Evolutionary conservation across 352 stramenopile species (phyloP).

Genomic region (Phytophthora aleatoria): DNA sequence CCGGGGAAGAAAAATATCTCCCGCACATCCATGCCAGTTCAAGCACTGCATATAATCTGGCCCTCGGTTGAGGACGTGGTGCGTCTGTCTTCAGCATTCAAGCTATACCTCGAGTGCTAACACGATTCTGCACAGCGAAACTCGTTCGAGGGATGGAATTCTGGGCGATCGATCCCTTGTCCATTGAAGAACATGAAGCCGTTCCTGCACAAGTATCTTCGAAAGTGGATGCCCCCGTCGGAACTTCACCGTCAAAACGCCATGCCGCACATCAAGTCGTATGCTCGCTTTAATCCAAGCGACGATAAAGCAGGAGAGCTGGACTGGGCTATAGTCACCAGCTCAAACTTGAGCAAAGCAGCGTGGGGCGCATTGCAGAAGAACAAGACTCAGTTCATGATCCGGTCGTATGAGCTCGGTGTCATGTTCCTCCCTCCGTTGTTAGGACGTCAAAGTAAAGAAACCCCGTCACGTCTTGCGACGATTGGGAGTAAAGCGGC

Average conservation of each 20-base stretch:
- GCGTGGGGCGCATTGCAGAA: slow-evolving; percentile 82
- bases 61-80: slow-evolving; percentile 82
- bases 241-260: slow-evolving; percentile 69
- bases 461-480: slow-evolving; percentile 24
- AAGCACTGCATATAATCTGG: slow-evolving; percentile 81
- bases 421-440: slow-evolving; percentile 70
- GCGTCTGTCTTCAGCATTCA: slow-evolving; percentile 11
- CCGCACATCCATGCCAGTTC: slow-evolving; percentile 40
- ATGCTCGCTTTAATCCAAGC: slow-evolving; percentile 61
- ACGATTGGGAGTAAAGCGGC: slow-evolving; percentile 43
- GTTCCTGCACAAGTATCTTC: slow-evolving; percentile 85
- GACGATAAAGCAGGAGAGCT: slow-evolving; percentile 34
- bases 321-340: slow-evolving; percentile 82
- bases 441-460: slow-evolving; percentile 10
- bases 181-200: slow-evolving; percentile 87
- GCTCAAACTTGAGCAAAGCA: slow-evolving; percentile 84
- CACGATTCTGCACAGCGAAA: slow-evolving; percentile 53
- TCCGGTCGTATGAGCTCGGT: slow-evolving; percentile 83
- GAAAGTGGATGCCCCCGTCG: slow-evolving; percentile 70
- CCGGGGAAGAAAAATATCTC: slow-evolving; percentile 43
- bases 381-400: slow-evolving; percentile 78
- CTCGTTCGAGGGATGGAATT: slow-evolving; percentile 80
- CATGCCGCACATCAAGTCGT: slow-evolving; percentile 88
- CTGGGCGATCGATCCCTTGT: slow-evolving; percentile 72
- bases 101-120: neutral